Evolutionary conservation across 495 filamentous ascomycete species (phyloP).

Genomic region (Daldinia loculata): DNA sequence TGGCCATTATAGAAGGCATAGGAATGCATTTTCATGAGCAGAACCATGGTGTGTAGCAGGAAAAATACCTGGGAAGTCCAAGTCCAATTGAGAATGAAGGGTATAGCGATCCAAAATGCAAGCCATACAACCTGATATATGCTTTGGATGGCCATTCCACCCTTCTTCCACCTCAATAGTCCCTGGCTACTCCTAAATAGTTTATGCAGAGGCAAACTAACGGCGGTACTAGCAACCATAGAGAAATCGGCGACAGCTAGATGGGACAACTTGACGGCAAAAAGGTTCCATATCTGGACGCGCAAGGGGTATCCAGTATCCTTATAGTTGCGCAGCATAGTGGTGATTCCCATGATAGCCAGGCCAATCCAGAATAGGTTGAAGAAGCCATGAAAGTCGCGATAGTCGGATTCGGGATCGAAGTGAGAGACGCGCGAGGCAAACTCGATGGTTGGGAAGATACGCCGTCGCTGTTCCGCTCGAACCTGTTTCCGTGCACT

Average conservation of each 20-base stretch:
- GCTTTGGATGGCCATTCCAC: conserved; percentile 83
- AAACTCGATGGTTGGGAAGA: conserved; percentile 97
- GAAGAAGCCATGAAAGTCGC: conserved; percentile 96
- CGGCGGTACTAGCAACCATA: conserved; percentile 80
- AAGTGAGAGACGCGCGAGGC: conserved; percentile 94
- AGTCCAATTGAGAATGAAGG: conserved; percentile 89
- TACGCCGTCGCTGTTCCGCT: conserved; percentile 78
- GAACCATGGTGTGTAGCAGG: conserved; percentile 84
- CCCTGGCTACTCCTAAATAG: conserved; percentile 65
- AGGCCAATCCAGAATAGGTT: conserved; percentile 96
- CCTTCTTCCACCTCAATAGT: conserved; percentile 73
- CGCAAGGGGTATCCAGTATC: conserved; percentile 88
- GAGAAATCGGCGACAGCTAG: conserved; percentile 80
- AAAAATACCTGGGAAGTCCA: conserved; percentile 96
- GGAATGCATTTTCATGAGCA: conserved; percentile 99
- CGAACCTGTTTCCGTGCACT: conserved; percentile 84
- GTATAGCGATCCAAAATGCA: conserved; percentile 83
- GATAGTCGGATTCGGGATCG: conserved; percentile 89
- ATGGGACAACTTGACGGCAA: conserved; percentile 88
- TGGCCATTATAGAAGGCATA: conserved; percentile 99
- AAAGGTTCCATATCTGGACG: conserved; percentile 84
- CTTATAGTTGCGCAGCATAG: conserved; percentile 88
- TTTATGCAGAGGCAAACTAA: conserved; percentile 78
- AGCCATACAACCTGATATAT: conserved; percentile 83
- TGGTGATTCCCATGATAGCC: conserved; percentile 95